Evolutionary conservation across 352 stramenopile genomes (phyloP), one percentile per base, ranked within the genome.

Genomic region (Phytophthora pseudosyringae): DNA sequence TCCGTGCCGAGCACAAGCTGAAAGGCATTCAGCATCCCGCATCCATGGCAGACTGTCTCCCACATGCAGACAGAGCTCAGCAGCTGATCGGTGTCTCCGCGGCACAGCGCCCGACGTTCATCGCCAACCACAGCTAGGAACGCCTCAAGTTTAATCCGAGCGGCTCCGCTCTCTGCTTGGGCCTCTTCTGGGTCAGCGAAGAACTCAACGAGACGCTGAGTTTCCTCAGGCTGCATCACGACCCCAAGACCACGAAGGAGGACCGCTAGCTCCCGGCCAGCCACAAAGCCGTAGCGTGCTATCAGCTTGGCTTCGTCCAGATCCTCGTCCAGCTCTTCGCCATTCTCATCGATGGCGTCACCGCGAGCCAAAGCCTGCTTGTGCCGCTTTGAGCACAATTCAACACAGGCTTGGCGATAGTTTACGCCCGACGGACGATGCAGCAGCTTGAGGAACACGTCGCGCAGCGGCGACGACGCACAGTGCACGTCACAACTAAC

Each of bases 361-460:
- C 73, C 83, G 5, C 76, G 71, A 32, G 73, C 73, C n/a, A 95
- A 47, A 1, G 75, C 64, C 33, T 85, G 69, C 39, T 77, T 84
- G 70, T 91, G 80, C 38, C 88, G 81, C 10, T 73, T 73, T 9
- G 80, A 69, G 35, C 82, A 90, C 39, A 90, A 80, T 15, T 87
- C 75, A 0, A 93, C 56, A 39, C 97, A 97, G 0, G 86, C 86
- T 18, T 88, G 71, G 29, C 80, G 78, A 56, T 96, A 98, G 61
- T 98, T 90, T 15, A 95, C 73, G 38, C 89, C 86, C 1, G 67
- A 75, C 18, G 85, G 87, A n/a, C 87, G 84, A 60, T 96, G 87
- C 16, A 98, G 74, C 32, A 98, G 73, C 75, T 98, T 98, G 44
- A 98, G 77, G 45, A 97, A 96, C 31, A 96, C 85, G 56, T 96